phyloP scores from a whole-genome alignment of 148 eudicot genomes.

The Chenopodium formosanum region DNA sequence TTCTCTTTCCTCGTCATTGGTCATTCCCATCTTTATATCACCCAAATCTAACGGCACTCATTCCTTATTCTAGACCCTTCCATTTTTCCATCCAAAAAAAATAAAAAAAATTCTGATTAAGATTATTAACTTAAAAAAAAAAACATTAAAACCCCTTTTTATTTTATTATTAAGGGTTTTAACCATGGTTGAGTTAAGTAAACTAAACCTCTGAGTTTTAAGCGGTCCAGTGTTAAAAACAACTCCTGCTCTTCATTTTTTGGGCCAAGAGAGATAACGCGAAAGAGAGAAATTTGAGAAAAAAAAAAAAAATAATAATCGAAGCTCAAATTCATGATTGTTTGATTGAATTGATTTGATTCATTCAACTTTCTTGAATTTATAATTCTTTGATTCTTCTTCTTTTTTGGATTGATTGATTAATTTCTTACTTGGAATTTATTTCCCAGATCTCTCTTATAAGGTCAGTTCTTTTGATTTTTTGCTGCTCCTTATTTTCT shows the following conservation, averaged over 20 bases:
- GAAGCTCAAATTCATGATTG: too few relatives aligned
- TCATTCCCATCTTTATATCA: background rate
- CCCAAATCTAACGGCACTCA: slow-evolving; percentile 27
- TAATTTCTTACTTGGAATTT: background rate
- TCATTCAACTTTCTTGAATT: slow-evolving; percentile 14
- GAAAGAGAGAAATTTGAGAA: background rate
- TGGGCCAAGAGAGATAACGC: background rate
- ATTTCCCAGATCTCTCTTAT: background rate
- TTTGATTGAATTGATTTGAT: background rate
- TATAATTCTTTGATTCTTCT: background rate
- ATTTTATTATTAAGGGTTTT: background rate
- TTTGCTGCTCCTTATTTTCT: too few relatives aligned
- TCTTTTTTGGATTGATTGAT: too few relatives aligned
- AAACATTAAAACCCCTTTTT: background rate
- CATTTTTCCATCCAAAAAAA: background rate
- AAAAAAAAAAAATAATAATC: background rate
- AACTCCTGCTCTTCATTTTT: too few relatives aligned
- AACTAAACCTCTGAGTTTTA: slow-evolving; percentile 2
- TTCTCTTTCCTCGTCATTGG: slow-evolving; percentile 23
- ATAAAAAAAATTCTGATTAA: too few relatives aligned
- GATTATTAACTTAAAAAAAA: too few relatives aligned
- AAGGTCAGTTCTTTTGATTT: background rate
- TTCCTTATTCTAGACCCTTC: slow-evolving; percentile 37
- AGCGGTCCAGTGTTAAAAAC: slow-evolving; percentile 17
- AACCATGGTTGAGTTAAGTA: slow-evolving; percentile 28